Percentiles rank a stretch among this genome's conserved stretches.
These are phyloP conservation scores for Odontarrhena argentea DNA, from an alignment of 345 rosid genomes.

Conservation along the genomic window DNA sequence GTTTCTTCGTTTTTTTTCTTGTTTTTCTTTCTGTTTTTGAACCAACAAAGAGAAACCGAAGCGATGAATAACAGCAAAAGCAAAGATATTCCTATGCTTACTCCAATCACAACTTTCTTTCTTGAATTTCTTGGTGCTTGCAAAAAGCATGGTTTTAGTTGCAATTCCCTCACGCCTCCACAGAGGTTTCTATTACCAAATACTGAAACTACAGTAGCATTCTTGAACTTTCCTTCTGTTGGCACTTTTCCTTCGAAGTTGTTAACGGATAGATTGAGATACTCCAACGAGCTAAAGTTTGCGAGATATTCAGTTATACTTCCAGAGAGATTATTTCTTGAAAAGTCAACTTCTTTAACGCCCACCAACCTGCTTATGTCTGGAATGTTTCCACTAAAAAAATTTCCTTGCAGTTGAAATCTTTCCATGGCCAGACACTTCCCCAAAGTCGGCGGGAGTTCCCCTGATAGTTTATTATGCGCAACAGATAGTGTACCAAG, in stretches of 20 bases:
- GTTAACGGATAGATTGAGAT: constrained; percentile 33
- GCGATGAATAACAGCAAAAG: background rate
- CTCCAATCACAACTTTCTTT: constrained; percentile 11
- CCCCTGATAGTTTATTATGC: background rate
- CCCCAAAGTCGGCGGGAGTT: constrained; percentile 6
- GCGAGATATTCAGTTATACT: constrained; percentile 21
- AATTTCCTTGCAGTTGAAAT: background rate
- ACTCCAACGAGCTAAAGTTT: background rate
- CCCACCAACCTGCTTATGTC: background rate
- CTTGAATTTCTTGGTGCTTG: background rate
- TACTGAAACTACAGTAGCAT: constrained; percentile 19
- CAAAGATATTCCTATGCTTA: background rate
- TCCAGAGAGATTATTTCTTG: constrained; percentile 24
- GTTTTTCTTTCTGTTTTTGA: background rate
- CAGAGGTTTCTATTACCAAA: constrained; percentile 31
- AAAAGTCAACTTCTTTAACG: constrained; percentile 13
- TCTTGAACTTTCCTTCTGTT: constrained; percentile 29
- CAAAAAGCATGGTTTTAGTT: constrained; percentile 29
- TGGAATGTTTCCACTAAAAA: constrained; percentile 22
- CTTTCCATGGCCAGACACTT: constrained; percentile 2
- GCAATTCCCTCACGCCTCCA: constrained; percentile 22
- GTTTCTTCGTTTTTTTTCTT: too few relatives aligned
- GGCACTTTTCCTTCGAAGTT: constrained; percentile 35
- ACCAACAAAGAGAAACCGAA: background rate
- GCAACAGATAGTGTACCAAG: background rate